A percentile compares a stretch with the other conserved stretches of the same genome.
phyloP scores from a whole-genome alignment of 768 basidiomycete genomes.

The Hypsizygus marmoreus region DNA sequence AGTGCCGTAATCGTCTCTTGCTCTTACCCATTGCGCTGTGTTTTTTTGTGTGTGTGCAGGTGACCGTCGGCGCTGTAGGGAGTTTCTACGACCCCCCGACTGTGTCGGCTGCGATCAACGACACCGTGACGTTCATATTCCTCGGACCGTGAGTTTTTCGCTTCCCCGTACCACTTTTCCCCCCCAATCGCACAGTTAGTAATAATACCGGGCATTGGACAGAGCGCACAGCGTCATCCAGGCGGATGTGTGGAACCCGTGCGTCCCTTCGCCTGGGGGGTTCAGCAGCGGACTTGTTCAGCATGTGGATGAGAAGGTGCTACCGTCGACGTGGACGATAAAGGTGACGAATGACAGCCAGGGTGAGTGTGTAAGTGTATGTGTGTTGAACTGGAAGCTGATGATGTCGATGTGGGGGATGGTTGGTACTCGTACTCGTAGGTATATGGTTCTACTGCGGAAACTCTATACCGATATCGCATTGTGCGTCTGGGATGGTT shows the following conservation, averaged over 20 bases:
- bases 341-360: slow-evolving; percentile 32
- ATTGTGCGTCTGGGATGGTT: slow-evolving; percentile 42
- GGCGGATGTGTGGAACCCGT: slow-evolving; percentile 36
- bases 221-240: slow-evolving; percentile 46
- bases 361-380: slow-evolving; percentile 21
- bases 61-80: slow-evolving; percentile 39
- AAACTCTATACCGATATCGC: slow-evolving; percentile 33
- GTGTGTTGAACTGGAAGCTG: background rate
- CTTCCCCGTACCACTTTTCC: background rate
- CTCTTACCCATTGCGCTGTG: too few species aligned
- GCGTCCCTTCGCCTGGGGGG: slow-evolving; percentile 37
- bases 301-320: slow-evolving; percentile 18
- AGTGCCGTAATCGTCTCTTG: too few species aligned
- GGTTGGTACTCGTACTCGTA: too few species aligned
- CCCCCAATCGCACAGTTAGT: background rate
- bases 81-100: slow-evolving; percentile 40
- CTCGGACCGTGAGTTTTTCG: slow-evolving; percentile 32
- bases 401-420: background rate
- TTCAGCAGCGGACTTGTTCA: slow-evolving; percentile 40
- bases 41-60: slow-evolving; percentile 24
- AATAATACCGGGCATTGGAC: background rate
- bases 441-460: slow-evolving; percentile 42
- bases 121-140: slow-evolving; percentile 41
- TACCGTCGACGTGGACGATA: slow-evolving; percentile 33
- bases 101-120: slow-evolving; percentile 30